A percentile compares a stretch with the other conserved stretches of the same genome.
Evolutionary conservation across 73 alveolate genomes (phyloP).

Genomic region (Uronychia binucleata): DNA sequence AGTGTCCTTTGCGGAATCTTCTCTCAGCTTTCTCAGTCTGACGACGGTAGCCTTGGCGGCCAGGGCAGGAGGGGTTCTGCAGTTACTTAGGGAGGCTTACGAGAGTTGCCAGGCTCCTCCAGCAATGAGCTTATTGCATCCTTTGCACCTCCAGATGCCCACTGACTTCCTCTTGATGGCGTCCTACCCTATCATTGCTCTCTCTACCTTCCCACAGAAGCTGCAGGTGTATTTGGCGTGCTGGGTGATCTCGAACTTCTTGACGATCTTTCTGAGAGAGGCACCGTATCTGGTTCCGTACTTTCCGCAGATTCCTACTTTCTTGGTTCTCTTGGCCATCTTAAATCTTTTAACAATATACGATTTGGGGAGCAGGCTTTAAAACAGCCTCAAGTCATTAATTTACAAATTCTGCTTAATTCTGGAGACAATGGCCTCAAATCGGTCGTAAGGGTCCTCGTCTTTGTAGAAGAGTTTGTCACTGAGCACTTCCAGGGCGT

Average conservation of each 20-base stretch:
- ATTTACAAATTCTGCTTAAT: constrained; percentile 1
- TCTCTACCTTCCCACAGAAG: constrained; percentile 90
- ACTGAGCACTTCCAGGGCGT: constrained; percentile 24
- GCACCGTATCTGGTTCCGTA: constrained; percentile 97
- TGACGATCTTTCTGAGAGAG: constrained; percentile 92
- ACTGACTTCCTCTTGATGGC: constrained; percentile 83
- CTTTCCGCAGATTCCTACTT: constrained; percentile 97
- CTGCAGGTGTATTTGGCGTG: constrained; percentile 87
- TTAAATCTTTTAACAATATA: constrained; percentile 7
- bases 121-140: constrained; percentile 77
- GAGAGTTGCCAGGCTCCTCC: constrained; percentile 90
- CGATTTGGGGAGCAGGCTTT: neutral
- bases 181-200: constrained; percentile 46
- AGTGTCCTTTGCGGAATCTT: constrained; percentile 73
- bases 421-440: neutral
- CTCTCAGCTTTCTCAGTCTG: constrained; percentile 80
- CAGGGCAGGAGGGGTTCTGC: constrained; percentile 76
- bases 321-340: constrained; percentile 97
- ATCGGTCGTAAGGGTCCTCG: constrained; percentile 8
- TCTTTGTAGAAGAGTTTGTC: constrained; percentile 24
- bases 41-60: constrained; percentile 76
- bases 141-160: constrained; percentile 92
- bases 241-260: constrained; percentile 93
- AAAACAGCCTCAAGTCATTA: neutral
- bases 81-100: constrained; percentile 4